A percentile compares a stretch with the other conserved stretches of the same genome.
phyloP scores from a whole-genome alignment of 2,329 filamentous ascomycete species.

The Phoma sp. region DNA sequence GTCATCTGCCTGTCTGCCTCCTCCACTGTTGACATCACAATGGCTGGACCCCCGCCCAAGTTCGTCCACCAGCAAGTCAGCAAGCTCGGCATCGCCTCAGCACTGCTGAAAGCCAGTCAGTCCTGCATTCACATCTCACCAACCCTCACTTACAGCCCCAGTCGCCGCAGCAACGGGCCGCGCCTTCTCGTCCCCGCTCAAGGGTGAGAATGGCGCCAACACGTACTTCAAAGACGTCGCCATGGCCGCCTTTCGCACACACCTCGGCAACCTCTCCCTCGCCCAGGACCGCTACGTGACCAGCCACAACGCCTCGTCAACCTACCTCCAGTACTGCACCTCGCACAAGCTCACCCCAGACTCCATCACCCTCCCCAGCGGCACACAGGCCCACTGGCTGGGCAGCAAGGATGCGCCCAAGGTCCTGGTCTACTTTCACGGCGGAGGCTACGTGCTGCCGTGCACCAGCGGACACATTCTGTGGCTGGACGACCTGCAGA shows the following conservation, averaged over 20 bases:
- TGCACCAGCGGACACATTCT: constrained; percentile 56
- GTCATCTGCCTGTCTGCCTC: too few species aligned
- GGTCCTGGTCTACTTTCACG: constrained; percentile 57
- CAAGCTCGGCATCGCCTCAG: constrained; percentile 44
- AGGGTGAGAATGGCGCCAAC: constrained; percentile 42
- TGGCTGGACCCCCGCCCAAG: constrained; percentile 2
- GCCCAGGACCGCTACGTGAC: constrained; percentile 45
- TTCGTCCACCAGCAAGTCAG: constrained; percentile 31
- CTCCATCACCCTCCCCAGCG: constrained; percentile 48
- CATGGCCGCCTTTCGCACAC: constrained; percentile 39
- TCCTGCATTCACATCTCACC: not conserved
- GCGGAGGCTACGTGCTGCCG: constrained; percentile 63
- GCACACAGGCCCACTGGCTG: constrained; percentile 56
- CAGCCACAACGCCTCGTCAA: constrained; percentile 27
- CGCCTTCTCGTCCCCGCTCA: constrained; percentile 46
- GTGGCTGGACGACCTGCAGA: constrained; percentile 55
- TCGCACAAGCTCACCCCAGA: constrained; percentile 47
- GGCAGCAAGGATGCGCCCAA: constrained; percentile 49
- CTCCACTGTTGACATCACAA: too few species aligned
- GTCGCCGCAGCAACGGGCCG: constrained; percentile 45
- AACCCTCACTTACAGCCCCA: not conserved
- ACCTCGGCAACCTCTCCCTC: constrained; percentile 38
- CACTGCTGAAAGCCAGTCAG: constrained; percentile 39
- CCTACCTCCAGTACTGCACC: constrained; percentile 46
- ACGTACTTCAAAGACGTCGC: constrained; percentile 48